A percentile compares a stretch with the other conserved stretches of the same genome.
phyloP scores from a whole-genome alignment of 805 yeast genomes.

The Yarrowia sp. region DNA sequence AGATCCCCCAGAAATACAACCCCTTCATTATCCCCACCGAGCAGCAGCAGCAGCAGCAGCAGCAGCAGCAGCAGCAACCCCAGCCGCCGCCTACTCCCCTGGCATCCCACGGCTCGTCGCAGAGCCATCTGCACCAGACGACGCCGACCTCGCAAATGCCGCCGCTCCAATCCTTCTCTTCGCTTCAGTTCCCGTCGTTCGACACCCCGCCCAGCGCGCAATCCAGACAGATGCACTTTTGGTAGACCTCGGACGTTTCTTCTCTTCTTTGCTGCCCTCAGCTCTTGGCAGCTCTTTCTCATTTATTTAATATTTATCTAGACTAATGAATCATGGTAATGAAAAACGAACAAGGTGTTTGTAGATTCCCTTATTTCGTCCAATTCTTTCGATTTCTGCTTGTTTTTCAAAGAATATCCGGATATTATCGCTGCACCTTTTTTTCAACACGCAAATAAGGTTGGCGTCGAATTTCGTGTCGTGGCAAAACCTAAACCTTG shows the following conservation, averaged over 20 bases:
- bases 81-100: conserved; percentile 17
- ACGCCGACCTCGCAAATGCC: conserved; percentile 30
- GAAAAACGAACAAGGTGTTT: background rate
- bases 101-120: conserved; percentile 23
- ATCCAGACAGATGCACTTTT: conserved; percentile 15
- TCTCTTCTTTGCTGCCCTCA: background rate
- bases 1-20: conserved; percentile 36
- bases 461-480: conserved; percentile 37
- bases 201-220: conserved; percentile 10
- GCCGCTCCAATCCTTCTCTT: conserved; percentile 35
- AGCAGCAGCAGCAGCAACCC: too few relatives aligned
- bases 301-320: conserved; percentile 38
- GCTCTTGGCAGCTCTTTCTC: conserved; percentile 13
- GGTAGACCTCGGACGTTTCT: background rate
- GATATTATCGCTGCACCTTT: background rate
- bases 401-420: background rate
- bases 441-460: background rate
- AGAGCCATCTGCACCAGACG: background rate
- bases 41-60: conserved; percentile 28
- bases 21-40: conserved; percentile 38
- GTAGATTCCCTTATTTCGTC: too few relatives aligned
- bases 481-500: conserved; percentile 4
- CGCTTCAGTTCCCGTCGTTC: conserved; percentile 23
- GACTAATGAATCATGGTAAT: conserved; percentile 37
- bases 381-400: background rate